phyloP scores from a whole-genome alignment of 2,329 filamentous ascomycete genomes.

The Sodiomyces alkalinus region DNA sequence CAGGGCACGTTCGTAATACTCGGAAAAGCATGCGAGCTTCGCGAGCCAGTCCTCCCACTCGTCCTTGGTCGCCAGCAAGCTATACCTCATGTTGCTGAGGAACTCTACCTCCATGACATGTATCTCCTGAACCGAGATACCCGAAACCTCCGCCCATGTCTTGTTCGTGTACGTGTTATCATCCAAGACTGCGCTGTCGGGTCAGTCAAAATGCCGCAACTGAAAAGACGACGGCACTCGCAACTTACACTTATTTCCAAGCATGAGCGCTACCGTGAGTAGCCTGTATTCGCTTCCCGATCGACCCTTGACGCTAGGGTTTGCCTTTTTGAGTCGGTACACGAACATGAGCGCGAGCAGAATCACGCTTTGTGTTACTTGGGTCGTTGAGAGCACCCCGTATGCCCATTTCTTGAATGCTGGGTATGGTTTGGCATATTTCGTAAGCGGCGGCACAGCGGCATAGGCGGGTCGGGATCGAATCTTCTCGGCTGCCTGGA shows the following conservation, averaged over 20 bases:
- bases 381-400: constrained; percentile 79
- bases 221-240: too few relatives aligned
- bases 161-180: constrained; percentile 99
- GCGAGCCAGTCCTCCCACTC: constrained; percentile 82
- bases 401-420: constrained; percentile 91
- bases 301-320: constrained; percentile 78
- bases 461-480: constrained; percentile 22
- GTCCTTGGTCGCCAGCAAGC: constrained; percentile 68
- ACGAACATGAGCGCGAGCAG: constrained; percentile 82
- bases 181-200: constrained; percentile 57
- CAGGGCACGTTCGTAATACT: constrained; percentile 63
- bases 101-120: constrained; percentile 99
- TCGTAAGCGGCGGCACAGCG: constrained; percentile 38
- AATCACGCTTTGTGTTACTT: constrained; percentile 93
- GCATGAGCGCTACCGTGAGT: constrained; percentile 88
- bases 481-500: constrained; percentile 58
- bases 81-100: constrained; percentile 94
- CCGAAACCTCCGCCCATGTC: constrained; percentile 96
- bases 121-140: constrained; percentile 85
- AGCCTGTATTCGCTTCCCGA: constrained; percentile 86
- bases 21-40: constrained; percentile 67
- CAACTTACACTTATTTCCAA: constrained; percentile 82
- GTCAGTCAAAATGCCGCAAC: constrained; percentile 2
- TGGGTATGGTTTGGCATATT: constrained; percentile 59
- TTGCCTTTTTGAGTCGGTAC: constrained; percentile 80